A percentile compares a stretch with the other conserved stretches of the same genome.
These are phyloP conservation scores for Komagataella pastoris DNA, from an alignment of 805 yeast species.

Conservation along the genomic window DNA sequence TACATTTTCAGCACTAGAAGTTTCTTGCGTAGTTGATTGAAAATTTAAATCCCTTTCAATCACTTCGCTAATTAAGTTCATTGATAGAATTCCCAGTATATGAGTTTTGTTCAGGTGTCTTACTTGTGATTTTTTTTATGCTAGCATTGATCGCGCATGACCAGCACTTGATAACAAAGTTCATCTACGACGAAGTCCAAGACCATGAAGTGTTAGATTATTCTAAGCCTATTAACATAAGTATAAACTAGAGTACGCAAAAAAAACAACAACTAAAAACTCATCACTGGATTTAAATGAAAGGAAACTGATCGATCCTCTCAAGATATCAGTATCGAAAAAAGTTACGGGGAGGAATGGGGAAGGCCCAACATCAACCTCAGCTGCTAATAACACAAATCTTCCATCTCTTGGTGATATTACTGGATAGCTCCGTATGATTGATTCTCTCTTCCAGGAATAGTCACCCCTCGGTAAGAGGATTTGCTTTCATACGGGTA, in stretches of 20 bases:
- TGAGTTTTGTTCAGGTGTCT: no score
- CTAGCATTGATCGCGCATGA: neutral
- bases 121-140: no score
- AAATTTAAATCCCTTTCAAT: neutral
- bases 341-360: no score
- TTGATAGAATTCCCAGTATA: neutral
- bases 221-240: no score
- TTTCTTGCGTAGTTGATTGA: neutral
- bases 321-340: neutral
- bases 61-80: neutral
- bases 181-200: neutral
- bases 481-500: slow-evolving; percentile 36
- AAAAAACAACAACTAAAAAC: no score
- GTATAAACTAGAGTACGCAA: neutral
- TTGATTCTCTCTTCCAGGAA: slow-evolving; percentile 21
- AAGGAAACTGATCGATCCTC: neutral
- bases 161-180: neutral
- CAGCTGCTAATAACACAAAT: no score
- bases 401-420: neutral
- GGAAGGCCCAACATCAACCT: no score
- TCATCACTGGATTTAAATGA: neutral
- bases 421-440: slow-evolving; percentile 17
- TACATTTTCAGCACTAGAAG: no score
- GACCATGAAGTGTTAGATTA: neutral
- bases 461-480: slow-evolving; percentile 17